Evolutionary conservation across 352 stramenopile species (phyloP).

Genomic region (Globisporangium ultimum): DNA sequence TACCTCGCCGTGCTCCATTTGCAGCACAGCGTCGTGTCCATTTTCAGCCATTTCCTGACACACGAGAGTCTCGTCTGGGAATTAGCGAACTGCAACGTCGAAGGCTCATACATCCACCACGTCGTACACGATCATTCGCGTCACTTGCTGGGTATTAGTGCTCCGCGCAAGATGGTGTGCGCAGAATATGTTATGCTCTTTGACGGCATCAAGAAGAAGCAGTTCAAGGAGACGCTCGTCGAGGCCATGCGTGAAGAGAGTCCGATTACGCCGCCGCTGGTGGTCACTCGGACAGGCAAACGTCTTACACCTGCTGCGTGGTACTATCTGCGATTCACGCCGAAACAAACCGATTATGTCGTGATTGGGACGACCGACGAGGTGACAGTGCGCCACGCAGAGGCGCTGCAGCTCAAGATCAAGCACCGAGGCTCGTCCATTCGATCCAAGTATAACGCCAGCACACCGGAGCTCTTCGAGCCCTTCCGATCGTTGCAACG

Average conservation of each 20-base stretch:
- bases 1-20: constrained; percentile 62
- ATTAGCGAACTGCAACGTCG: constrained; percentile 56
- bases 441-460: constrained; percentile 49
- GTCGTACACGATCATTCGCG: constrained; percentile 38
- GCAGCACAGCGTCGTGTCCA: constrained; percentile 33
- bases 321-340: background rate
- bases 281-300: constrained; percentile 35
- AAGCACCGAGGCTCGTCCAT: constrained; percentile 61
- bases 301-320: constrained; percentile 14
- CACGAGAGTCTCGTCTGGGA: constrained; percentile 47
- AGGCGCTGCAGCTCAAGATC: constrained; percentile 65
- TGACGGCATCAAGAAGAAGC: constrained; percentile 39
- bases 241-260: constrained; percentile 74
- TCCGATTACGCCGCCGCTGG: constrained; percentile 43
- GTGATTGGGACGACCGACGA: constrained; percentile 52
- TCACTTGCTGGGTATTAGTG: constrained; percentile 22
- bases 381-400: constrained; percentile 57
- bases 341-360: constrained; percentile 44
- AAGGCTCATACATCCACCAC: constrained; percentile 68
- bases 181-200: constrained; percentile 80
- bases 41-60: constrained; percentile 37
- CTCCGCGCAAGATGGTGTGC: constrained; percentile 19
- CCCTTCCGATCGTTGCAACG: constrained; percentile 70
- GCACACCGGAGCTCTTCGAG: constrained; percentile 48
- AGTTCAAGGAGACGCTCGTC: constrained; percentile 74